phyloP scores from a whole-genome alignment of 2,329 filamentous ascomycete species.

The Stachybotrys chartarum region DNA sequence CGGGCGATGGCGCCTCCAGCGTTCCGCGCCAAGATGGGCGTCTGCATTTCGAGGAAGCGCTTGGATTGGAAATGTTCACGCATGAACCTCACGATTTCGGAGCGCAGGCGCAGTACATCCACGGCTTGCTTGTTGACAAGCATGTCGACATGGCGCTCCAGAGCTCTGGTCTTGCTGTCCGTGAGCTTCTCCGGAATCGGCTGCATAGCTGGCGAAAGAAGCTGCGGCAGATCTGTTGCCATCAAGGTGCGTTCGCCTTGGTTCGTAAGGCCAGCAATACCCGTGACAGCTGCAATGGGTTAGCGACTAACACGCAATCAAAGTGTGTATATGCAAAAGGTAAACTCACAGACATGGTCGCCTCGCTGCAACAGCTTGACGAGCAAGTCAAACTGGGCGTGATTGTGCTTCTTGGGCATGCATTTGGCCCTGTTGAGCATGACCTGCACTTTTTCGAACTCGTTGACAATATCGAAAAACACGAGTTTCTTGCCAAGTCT shows the following conservation, averaged over 20 bases:
- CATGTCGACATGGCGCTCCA: constrained; percentile 79
- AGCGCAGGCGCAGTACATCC: constrained; percentile 66
- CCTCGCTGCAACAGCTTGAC: constrained; percentile 66
- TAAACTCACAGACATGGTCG: constrained; percentile 70
- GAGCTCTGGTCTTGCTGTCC: constrained; percentile 64
- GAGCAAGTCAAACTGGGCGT: constrained; percentile 48
- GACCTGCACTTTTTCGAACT: constrained; percentile 66
- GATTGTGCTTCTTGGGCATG: constrained; percentile 23
- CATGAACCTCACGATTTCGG: constrained; percentile 66
- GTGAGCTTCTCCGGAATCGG: constrained; percentile 65
- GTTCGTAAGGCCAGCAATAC: constrained; percentile 60
- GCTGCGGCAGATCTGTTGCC: constrained; percentile 58
- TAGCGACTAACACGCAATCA: not conserved
- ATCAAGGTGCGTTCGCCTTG: constrained; percentile 72
- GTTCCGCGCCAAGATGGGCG: constrained; percentile 74
- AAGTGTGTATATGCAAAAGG: constrained; percentile 1
- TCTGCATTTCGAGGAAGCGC: constrained; percentile 81
- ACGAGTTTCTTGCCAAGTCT: constrained; percentile 68
- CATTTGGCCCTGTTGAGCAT: constrained; percentile 61
- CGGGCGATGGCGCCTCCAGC: constrained; percentile 85
- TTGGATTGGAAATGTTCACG: constrained; percentile 65
- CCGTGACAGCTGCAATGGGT: constrained; percentile 52
- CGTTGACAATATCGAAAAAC: constrained; percentile 75
- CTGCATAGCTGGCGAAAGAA: constrained; percentile 73
- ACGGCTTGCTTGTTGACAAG: constrained; percentile 63